Evolutionary conservation across 371 early-diverging fungal species (phyloP), one percentile per base, ranked within the genome.

Genomic region (Gilbertella persicaria): DNA sequence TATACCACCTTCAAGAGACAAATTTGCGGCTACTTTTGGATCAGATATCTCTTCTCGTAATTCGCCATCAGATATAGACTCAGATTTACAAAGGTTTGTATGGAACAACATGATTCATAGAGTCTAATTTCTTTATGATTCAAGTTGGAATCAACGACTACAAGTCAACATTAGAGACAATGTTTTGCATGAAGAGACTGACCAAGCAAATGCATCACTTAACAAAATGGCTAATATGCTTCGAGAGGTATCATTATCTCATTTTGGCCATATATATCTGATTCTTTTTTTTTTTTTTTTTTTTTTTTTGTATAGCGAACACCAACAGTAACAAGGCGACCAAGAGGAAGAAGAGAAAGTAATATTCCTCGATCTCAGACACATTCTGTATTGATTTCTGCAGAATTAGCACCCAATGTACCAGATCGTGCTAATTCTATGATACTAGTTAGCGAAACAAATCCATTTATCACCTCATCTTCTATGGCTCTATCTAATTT

Each of bases 321-420:
- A 47, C 41, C 56, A 6, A 58, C 62, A 2, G 23, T 28, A 9
- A 40, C 41, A 35, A 42, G 52, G 56, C 55, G 33, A 30, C 21
- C 52, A 0, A 39, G 62, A 38, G 62, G 62, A 13, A 40, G 62
- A 47, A 62, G 62, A 62, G 56, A 62, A 56, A 50, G 58, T 8
- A 19, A 37, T 8, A 43, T 44, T 0, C n/a, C 23, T 16, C 36
- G 58, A 45, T 44, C 58, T 21, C 53, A 46, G 4, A 58, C 58
- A 21, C 46, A 58, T 2, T 40, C 58, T 0, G 19, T 42, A n/a
- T 20, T 52, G 1, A 38, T 36, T 8, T 1, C 44, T 19, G 10
- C 25, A 5, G 14, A 7, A 3, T 2, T 28, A 44, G 23, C 42
- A 13, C 8, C 23, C 2, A 16, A 42, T 23, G 3, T 23, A 21